phyloP scores from a whole-genome alignment of 169 alveolate genomes.

The Perkinsus chesapeaki region DNA sequence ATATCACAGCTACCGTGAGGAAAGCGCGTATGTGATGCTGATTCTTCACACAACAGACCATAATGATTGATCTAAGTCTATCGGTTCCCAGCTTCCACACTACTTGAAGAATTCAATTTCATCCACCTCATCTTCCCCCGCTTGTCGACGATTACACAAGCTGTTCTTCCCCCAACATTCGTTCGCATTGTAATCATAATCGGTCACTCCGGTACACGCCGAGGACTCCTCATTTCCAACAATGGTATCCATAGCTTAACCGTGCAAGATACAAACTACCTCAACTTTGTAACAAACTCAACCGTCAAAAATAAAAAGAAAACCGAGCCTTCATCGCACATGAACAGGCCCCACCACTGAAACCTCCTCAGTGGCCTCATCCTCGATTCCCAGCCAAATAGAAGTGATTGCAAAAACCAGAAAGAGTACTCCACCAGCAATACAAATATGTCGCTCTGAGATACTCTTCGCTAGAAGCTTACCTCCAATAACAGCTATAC shows the following conservation, averaged over 20 bases:
- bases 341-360: background rate
- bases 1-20: too few relatives aligned
- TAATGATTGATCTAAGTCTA: too few relatives aligned
- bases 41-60: too few relatives aligned
- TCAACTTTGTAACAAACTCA: background rate
- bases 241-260: background rate
- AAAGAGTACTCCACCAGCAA: constrained; percentile 14
- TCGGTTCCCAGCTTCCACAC: background rate
- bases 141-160: background rate
- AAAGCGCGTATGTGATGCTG: too few relatives aligned
- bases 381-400: background rate
- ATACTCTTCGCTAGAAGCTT: constrained; percentile 18
- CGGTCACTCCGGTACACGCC: background rate
- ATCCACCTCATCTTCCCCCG: background rate
- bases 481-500: constrained; percentile 25
- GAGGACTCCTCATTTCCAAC: background rate
- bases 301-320: background rate
- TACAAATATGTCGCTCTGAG: constrained; percentile 11
- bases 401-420: background rate
- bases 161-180: background rate
- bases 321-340: background rate
- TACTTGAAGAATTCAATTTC: background rate
- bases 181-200: background rate
- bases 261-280: background rate
- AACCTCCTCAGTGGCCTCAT: background rate